Evolutionary conservation across 768 basidiomycete species (phyloP).

Genomic region (Termitomyces sp.): DNA sequence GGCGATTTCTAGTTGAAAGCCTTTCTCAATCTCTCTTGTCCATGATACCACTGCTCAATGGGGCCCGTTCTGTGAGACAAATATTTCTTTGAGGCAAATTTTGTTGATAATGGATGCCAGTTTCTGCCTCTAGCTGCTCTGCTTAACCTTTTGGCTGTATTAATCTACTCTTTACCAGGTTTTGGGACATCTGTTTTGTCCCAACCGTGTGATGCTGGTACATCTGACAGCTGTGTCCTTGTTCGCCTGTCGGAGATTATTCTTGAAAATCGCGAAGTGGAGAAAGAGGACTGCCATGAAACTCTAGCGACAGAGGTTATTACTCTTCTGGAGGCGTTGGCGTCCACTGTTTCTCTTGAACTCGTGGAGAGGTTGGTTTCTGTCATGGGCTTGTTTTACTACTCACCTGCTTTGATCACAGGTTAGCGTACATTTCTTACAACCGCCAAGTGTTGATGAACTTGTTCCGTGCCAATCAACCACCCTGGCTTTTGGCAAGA

Average conservation of each 20-base stretch:
- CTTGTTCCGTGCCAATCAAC: slow-evolving; percentile 50
- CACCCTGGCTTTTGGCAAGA: slow-evolving; percentile 46
- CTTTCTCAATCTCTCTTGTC: slow-evolving; percentile 35
- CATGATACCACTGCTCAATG: slow-evolving; percentile 35
- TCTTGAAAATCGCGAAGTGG: slow-evolving; percentile 32
- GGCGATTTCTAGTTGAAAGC: slow-evolving; percentile 23
- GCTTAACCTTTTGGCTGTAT: slow-evolving; percentile 46
- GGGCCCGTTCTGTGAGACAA: slow-evolving; percentile 37
- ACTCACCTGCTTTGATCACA: slow-evolving; percentile 3
- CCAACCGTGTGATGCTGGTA: slow-evolving; percentile 16
- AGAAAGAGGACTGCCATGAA: slow-evolving; percentile 24
- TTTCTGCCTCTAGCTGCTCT: slow-evolving; percentile 43
- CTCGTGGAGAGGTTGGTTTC: slow-evolving; percentile 33
- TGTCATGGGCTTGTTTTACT: neutral
- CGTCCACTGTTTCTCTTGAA: slow-evolving; percentile 44
- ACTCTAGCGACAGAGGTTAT: slow-evolving; percentile 39
- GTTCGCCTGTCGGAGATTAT: slow-evolving; percentile 39
- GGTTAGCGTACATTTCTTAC: slow-evolving; percentile 30
- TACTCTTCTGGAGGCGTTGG: slow-evolving; percentile 51
- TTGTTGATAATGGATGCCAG: slow-evolving; percentile 28
- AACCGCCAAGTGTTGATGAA: slow-evolving; percentile 38
- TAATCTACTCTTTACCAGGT: slow-evolving; percentile 46
- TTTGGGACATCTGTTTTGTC: slow-evolving; percentile 39
- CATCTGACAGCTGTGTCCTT: slow-evolving; percentile 32
- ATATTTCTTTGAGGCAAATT: neutral